Evolutionary conservation across 2,329 filamentous ascomycete species (phyloP).

Genomic region (Dactylellina cionopaga): DNA sequence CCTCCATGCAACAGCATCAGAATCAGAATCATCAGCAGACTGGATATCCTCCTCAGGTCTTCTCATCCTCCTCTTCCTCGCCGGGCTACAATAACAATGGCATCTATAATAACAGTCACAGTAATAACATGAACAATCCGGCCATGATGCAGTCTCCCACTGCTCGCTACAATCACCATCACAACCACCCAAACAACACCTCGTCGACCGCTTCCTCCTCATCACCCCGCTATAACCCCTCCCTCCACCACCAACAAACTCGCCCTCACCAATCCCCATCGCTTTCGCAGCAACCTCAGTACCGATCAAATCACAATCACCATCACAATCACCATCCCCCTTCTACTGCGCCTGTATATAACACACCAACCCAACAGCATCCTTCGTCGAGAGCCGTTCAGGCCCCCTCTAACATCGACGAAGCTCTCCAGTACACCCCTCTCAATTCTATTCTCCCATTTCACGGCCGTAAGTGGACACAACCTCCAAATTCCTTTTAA

Average conservation of each 20-base stretch:
- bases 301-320: conserved; percentile 20
- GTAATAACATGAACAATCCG: background rate
- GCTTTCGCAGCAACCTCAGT: conserved; percentile 6
- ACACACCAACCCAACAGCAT: background rate
- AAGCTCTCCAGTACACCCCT: conserved; percentile 83
- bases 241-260: background rate
- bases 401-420: conserved; percentile 68
- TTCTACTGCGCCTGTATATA: conserved; percentile 25
- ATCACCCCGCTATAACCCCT: conserved; percentile 26
- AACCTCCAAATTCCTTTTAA: no score
- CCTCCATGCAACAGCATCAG: background rate
- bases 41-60: conserved; percentile 17
- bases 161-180: background rate
- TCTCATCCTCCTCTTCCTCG: background rate
- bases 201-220: conserved; percentile 8
- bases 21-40: background rate
- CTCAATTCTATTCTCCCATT: conserved; percentile 83
- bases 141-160: background rate
- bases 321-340: background rate
- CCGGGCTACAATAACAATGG: background rate
- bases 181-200: conserved; percentile 3
- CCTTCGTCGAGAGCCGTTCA: conserved; percentile 9
- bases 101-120: background rate
- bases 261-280: background rate
- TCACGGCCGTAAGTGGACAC: conserved; percentile 69